Conservation (phyloP, 1,139 yeast genomes). For the Blastobotrys apis region DNA sequence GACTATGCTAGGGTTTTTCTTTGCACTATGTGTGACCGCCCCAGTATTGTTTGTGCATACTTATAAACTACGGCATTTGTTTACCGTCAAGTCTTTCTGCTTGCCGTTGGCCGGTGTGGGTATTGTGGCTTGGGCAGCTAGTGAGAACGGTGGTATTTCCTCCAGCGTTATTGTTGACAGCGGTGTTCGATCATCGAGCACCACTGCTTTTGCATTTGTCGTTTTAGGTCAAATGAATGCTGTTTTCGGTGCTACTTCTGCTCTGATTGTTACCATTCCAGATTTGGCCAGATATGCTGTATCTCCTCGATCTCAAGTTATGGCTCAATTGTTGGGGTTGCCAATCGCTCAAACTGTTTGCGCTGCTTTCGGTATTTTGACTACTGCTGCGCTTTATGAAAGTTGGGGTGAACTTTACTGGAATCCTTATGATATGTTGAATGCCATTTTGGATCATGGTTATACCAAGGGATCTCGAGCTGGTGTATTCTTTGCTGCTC, state of each 20-base stretch:
- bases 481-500: slow-evolving; percentile 69
- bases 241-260: slow-evolving; percentile 34
- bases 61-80: slow-evolving; percentile 66
- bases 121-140: slow-evolving; percentile 30
- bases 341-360: slow-evolving; percentile 31
- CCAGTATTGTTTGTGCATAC: slow-evolving; percentile 73
- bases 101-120: slow-evolving; percentile 64
- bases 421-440: slow-evolving; percentile 39
- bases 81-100: slow-evolving; percentile 63
- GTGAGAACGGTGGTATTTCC: slow-evolving; percentile 31
- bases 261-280: slow-evolving; percentile 36
- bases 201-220: slow-evolving; percentile 21
- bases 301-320: slow-evolving; percentile 29
- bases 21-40: slow-evolving; percentile 64
- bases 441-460: slow-evolving; percentile 32
- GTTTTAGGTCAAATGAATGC: slow-evolving; percentile 25
- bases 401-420: slow-evolving; percentile 34
- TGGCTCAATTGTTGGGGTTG: slow-evolving; percentile 34
- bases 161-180: slow-evolving; percentile 17
- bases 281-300: slow-evolving; percentile 37
- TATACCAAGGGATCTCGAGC: slow-evolving; percentile 45
- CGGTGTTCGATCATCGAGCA: slow-evolving; percentile 18
- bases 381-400: slow-evolving; percentile 38
- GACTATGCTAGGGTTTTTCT: slow-evolving; percentile 54
- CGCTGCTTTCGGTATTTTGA: slow-evolving; percentile 30